phyloP scores from a whole-genome alignment of 192 early-diverging fungal genomes.

The Coemansia sp. region DNA sequence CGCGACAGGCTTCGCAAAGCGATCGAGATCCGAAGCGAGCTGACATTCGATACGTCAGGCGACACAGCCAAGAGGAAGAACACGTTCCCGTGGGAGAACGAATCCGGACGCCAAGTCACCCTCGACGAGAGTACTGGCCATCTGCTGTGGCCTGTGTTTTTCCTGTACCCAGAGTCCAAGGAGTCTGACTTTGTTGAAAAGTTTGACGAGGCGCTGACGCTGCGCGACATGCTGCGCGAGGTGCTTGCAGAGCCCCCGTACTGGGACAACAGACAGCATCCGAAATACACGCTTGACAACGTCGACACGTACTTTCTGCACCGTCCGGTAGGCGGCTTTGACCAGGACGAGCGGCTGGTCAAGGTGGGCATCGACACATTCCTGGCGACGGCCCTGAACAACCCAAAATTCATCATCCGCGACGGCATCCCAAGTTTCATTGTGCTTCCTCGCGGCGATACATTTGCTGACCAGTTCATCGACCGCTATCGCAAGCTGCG shows the following conservation, averaged over 20 bases:
- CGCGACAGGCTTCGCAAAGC: conserved; percentile 58
- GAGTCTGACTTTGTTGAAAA: conserved; percentile 86
- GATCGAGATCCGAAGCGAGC: conserved; percentile 46
- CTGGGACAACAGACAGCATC: conserved; percentile 73
- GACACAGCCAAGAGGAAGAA: background rate
- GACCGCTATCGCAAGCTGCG: conserved; percentile 62
- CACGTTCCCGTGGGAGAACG: conserved; percentile 40
- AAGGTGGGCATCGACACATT: conserved; percentile 65
- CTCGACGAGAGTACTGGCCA: conserved; percentile 61
- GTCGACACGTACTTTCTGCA: conserved; percentile 85
- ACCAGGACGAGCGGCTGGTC: conserved; percentile 63
- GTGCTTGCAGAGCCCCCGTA: conserved; percentile 81
- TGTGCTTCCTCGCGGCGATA: conserved; percentile 69
- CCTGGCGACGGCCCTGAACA: conserved; percentile 66
- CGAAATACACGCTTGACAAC: conserved; percentile 67
- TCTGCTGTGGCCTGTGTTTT: conserved; percentile 83
- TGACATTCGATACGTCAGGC: conserved; percentile 36
- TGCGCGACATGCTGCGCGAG: conserved; percentile 78
- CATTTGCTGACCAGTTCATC: conserved; percentile 68
- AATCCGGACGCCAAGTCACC: conserved; percentile 57
- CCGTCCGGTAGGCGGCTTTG: conserved; percentile 46
- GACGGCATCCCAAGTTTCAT: conserved; percentile 88
- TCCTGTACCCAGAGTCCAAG: conserved; percentile 93
- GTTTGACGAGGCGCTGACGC: conserved; percentile 82
- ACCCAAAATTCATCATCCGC: conserved; percentile 70